These are phyloP conservation scores for Pseudogymnoascus verrucosus DNA, from an alignment of 2,329 filamentous ascomycete species.

Conservation along the genomic window DNA sequence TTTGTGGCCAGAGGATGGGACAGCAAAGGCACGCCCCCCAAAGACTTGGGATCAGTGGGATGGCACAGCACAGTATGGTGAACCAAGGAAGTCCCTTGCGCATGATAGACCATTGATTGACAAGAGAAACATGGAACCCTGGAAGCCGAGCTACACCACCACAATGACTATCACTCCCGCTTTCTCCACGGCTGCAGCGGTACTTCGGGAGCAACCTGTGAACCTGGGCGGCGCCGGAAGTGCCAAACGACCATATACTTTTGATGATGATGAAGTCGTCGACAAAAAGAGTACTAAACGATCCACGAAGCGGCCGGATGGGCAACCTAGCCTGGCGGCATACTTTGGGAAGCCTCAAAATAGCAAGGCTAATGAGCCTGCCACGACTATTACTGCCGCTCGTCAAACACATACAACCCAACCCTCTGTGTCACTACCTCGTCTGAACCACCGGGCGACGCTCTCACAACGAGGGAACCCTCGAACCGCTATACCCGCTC, in stretches of 20 bases:
- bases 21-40: constrained; percentile 27
- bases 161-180: neutral
- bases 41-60: neutral
- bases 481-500: neutral
- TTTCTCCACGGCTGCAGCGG: neutral
- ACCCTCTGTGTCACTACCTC: neutral
- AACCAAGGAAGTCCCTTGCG: neutral
- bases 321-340: constrained; percentile 1
- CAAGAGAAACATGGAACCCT: neutral
- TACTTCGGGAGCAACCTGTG: constrained; percentile 1
- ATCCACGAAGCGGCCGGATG: neutral
- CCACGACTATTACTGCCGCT: neutral
- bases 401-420: neutral
- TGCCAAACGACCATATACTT: neutral
- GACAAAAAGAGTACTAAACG: neutral
- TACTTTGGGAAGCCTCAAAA: neutral
- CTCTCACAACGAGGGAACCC: neutral
- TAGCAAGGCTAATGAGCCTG: neutral
- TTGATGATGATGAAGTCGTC: neutral
- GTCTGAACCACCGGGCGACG: neutral
- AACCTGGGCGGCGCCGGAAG: neutral
- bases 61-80: neutral
- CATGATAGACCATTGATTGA: neutral
- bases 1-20: constrained; percentile 57
- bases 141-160: neutral